These are phyloP conservation scores for Ambrosia artemisiifolia DNA, from an alignment of 129 eudicot species.

Conservation along the genomic window DNA sequence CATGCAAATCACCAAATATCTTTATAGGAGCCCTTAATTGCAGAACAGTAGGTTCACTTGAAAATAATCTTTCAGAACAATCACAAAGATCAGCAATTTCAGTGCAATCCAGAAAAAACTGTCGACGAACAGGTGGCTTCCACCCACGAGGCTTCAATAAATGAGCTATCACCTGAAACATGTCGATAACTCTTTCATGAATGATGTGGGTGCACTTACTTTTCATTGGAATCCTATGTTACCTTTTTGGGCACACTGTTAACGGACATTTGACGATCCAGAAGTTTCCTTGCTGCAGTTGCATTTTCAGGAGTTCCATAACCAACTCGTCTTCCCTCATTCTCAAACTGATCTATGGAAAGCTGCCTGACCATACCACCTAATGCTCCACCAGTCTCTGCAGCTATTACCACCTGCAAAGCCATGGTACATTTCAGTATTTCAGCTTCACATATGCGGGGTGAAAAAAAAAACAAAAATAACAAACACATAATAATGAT, in stretches of 20 bases:
- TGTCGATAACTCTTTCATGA: background rate
- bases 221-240: background rate
- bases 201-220: background rate
- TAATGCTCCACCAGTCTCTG: slow-evolving; percentile 95
- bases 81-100: slow-evolving; percentile 96
- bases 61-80: slow-evolving; percentile 84
- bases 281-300: slow-evolving; percentile 93
- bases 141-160: slow-evolving; percentile 95
- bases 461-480: background rate
- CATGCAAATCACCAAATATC: slow-evolving; percentile 96
- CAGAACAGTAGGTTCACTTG: slow-evolving; percentile 86
- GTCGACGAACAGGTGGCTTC: slow-evolving; percentile 96
- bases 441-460: background rate
- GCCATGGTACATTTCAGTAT: slow-evolving; percentile 11
- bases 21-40: slow-evolving; percentile 92
- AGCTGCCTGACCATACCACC: slow-evolving; percentile 99
- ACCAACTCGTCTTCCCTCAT: slow-evolving; percentile 91
- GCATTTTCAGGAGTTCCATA: slow-evolving; percentile 97
- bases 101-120: slow-evolving; percentile 87
- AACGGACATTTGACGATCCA: slow-evolving; percentile 90
- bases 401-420: slow-evolving; percentile 86
- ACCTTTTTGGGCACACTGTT: slow-evolving; percentile 97
- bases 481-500: background rate
- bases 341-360: slow-evolving; percentile 95
- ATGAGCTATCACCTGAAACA: slow-evolving; percentile 70